phyloP scores from a whole-genome alignment of 164 flowering plant genomes.

The Chimonanthus praecox region DNA sequence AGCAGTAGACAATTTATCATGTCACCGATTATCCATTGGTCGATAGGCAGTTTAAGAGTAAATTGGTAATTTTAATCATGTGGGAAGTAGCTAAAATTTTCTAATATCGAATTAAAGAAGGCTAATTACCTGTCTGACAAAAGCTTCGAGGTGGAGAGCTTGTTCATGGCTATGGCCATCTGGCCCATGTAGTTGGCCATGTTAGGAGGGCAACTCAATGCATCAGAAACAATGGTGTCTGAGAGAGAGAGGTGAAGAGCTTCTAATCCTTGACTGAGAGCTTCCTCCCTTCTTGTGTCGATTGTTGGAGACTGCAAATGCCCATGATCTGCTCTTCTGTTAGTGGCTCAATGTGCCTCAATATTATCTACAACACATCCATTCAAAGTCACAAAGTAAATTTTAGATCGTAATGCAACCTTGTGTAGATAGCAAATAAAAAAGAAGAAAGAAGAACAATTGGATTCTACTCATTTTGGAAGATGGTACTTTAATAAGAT shows the following conservation, averaged over 20 bases:
- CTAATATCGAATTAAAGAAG: too few species aligned
- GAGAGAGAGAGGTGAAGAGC: conserved; percentile 74
- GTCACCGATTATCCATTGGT: too few species aligned
- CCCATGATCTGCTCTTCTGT: conserved; percentile 84
- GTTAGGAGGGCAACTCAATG: conserved; percentile 60
- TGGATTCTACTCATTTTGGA: too few species aligned
- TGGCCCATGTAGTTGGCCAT: conserved; percentile 91
- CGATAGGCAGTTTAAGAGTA: too few species aligned
- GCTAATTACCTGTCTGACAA: conserved; percentile 73
- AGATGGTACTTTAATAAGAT: too few species aligned
- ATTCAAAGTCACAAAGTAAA: neutral
- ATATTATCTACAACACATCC: conserved; percentile 35
- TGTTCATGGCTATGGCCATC: conserved; percentile 92
- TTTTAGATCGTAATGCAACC: too few species aligned
- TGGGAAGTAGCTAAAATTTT: too few species aligned
- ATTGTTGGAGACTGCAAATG: conserved; percentile 73
- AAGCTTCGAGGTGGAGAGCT: conserved; percentile 87
- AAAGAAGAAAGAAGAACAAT: too few species aligned
- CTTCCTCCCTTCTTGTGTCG: conserved; percentile 95
- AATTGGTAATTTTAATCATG: too few species aligned
- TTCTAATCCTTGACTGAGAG: conserved; percentile 80
- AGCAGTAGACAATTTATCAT: too few species aligned
- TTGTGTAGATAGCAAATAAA: too few species aligned
- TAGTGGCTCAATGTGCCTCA: conserved; percentile 78
- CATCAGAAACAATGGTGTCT: conserved; percentile 69